phyloP scores from a whole-genome alignment of 768 basidiomycete genomes.

The Mycena latifolia region DNA sequence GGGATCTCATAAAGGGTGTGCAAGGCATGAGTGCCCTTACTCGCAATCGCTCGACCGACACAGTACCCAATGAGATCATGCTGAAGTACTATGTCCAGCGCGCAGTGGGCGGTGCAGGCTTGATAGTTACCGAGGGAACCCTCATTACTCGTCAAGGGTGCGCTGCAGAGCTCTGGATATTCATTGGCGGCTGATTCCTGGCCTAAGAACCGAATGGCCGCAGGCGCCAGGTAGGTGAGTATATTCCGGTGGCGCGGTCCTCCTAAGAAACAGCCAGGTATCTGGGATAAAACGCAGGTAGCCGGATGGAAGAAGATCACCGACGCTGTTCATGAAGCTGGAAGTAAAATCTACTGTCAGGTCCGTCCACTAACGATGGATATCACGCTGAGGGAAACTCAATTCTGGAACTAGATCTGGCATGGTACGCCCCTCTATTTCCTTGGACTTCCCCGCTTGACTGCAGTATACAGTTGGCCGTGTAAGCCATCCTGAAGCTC shows the following conservation, averaged over 20 bases:
- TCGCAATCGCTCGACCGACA: conserved; percentile 51
- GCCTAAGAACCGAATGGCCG: conserved; percentile 41
- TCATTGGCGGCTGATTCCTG: too few species aligned
- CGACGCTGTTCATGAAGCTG: conserved; percentile 59
- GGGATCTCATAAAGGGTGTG: too few species aligned
- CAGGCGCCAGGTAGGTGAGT: too few species aligned
- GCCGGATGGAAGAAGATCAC: conserved; percentile 58
- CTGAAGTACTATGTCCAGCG: conserved; percentile 56
- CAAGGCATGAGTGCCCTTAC: conserved; percentile 53
- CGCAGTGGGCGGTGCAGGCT: conserved; percentile 49
- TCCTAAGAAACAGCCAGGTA: conserved; percentile 50
- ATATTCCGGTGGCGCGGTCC: too few species aligned
- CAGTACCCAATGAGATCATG: conserved; percentile 53
- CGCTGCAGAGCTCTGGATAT: too few species aligned
- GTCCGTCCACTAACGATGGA: conserved; percentile 24
- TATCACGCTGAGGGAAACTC: not conserved
- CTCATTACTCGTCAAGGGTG: conserved; percentile 59
- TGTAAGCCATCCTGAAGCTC: conserved; percentile 9
- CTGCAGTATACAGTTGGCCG: conserved; percentile 5
- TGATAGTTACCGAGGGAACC: conserved; percentile 36
- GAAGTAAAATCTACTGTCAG: conserved; percentile 59
- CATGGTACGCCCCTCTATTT: conserved; percentile 31
- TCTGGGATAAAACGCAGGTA: conserved; percentile 59
- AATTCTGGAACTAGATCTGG: too few species aligned
- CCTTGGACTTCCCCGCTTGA: not conserved